A percentile compares a stretch with the other conserved stretches of the same genome.
These are phyloP conservation scores for Cladophialophora bantiana DNA, from an alignment of 2,329 filamentous ascomycete genomes.

Conservation along the genomic window DNA sequence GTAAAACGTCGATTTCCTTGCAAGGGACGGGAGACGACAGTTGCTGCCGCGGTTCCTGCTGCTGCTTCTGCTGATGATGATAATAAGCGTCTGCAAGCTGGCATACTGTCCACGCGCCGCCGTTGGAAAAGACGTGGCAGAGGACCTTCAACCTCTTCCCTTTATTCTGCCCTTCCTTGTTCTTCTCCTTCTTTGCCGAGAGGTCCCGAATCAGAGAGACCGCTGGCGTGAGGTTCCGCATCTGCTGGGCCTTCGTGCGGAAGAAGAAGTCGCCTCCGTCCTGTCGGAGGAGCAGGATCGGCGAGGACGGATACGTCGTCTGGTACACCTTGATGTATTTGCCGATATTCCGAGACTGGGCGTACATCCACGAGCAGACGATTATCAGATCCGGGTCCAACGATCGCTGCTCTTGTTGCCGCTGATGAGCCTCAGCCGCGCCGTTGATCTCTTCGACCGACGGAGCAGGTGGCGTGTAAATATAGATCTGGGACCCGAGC, in stretches of 20 bases:
- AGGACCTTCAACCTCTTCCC: constrained; percentile 47
- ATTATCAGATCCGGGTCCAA: constrained; percentile 55
- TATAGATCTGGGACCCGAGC: constrained; percentile 31
- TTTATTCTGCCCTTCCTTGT: background rate
- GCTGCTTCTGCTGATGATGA: constrained; percentile 39
- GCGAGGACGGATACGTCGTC: constrained; percentile 53
- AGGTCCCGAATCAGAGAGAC: constrained; percentile 50
- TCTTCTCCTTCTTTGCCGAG: background rate
- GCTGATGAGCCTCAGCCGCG: background rate
- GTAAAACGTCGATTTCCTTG: constrained; percentile 13
- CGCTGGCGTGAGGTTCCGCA: constrained; percentile 50
- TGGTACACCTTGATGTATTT: constrained; percentile 61
- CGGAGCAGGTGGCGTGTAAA: constrained; percentile 14
- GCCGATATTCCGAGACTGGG: constrained; percentile 58
- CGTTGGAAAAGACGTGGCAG: constrained; percentile 62
- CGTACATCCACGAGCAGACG: constrained; percentile 61
- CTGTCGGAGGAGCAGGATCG: constrained; percentile 58
- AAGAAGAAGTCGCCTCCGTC: constrained; percentile 49
- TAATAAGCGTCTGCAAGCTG: constrained; percentile 48
- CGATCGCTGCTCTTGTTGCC: background rate
- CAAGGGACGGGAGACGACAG: too few species aligned
- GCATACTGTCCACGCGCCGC: constrained; percentile 55
- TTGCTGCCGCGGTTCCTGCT: constrained; percentile 12
- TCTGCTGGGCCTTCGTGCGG: constrained; percentile 42
- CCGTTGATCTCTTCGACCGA: background rate